Base-by-base conservation (phyloP, 345 rosid species). In the Turritis glabra region DNA sequence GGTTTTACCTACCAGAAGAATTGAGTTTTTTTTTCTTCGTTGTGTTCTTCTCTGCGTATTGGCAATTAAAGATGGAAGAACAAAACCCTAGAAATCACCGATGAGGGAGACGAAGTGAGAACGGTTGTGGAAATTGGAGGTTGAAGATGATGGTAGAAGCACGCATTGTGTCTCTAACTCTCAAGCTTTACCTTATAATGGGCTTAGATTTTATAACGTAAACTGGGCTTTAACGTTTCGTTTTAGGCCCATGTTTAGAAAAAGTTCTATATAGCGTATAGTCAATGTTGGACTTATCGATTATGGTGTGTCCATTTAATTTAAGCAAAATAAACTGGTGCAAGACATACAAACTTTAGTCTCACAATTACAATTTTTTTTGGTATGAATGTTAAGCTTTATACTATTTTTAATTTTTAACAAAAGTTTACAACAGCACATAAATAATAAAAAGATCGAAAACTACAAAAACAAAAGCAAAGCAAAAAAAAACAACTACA, bases 41-140 rank as follows among this genome's bases (percentile, higher is more conserved):
- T 9, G 35, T 4, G 70, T 27, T 29, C 55, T 50, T 17, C 52
- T 30, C n/a, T n/a, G 74, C n/a, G n/a, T n/a, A n/a, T n/a, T n/a
- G n/a, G n/a, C 23, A 5, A 33, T 15, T 5, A 18, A 10, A 25
- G 15, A 61, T 7, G 67, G 67, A 15, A 22, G 23, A 25, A 15
- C 5, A 23, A 67, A 52, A 58, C 26, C 67, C 75, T 22, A 15
- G 46, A 46, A 33, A 35, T 25, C n/a, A 41, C 67, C 1, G 67
- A 67, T 37, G 61, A 41, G 52, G 29, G 37, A 61, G 68, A 55
- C 10, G 63, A 53, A 19, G 76, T 52, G 61, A 70, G 57, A 46
- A 21, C 32, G 7, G 55, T 27, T 69, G 54, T 26, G 19, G 18
- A 37, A 23, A 32, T 18, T 43, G 47, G 33, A 30, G 1, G 61